These are phyloP conservation scores for Glomus cerebriforme DNA, from an alignment of 192 early-diverging fungal species.

Conservation along the genomic window DNA sequence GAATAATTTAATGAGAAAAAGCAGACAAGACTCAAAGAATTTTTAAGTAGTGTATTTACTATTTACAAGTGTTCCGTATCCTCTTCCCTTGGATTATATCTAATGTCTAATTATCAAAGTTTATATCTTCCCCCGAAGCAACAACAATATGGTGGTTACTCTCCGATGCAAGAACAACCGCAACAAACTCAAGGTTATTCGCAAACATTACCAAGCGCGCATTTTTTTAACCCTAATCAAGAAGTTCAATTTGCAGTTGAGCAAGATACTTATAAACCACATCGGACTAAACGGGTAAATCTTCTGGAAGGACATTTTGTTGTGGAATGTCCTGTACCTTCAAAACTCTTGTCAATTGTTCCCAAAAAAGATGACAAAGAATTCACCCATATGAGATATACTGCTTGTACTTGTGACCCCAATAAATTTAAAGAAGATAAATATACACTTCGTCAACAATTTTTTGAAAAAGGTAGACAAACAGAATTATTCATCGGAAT, in stretches of 20 bases:
- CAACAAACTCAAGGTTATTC: not conserved
- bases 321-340: conserved; percentile 69
- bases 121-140: not conserved
- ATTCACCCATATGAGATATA: conserved; percentile 94
- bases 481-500: conserved; percentile 83
- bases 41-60: too few species aligned
- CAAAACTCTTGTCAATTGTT: conserved; percentile 53
- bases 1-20: too few species aligned
- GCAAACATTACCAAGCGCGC: not conserved
- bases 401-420: conserved; percentile 85
- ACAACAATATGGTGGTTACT: not conserved
- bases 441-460: conserved; percentile 72
- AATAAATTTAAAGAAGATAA: conserved; percentile 73
- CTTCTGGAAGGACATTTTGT: conserved; percentile 71
- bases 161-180: too few species aligned
- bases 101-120: not conserved
- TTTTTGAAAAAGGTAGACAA: conserved; percentile 48
- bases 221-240: not conserved
- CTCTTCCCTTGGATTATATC: not conserved
- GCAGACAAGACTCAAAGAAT: too few species aligned
- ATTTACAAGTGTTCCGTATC: too few species aligned
- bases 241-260: not conserved
- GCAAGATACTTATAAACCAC: conserved; percentile 10
- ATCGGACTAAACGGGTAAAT: conserved; percentile 50
- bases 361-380: conserved; percentile 67